These are phyloP conservation scores for Gnomoniopsis smithogilvyi DNA, from an alignment of 2,329 filamentous ascomycete genomes.

Conservation along the genomic window DNA sequence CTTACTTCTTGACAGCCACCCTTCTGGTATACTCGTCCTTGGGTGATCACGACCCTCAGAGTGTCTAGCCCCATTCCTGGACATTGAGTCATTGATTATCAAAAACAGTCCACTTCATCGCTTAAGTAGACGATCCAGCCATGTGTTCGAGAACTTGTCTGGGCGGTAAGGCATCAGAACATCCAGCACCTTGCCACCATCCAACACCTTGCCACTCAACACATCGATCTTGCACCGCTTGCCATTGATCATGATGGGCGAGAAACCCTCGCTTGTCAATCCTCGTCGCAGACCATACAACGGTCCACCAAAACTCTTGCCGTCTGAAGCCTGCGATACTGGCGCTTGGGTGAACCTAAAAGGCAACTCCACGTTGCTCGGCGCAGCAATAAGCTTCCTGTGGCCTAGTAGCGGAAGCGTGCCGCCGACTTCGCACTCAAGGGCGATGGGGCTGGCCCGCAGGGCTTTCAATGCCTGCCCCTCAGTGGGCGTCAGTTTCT, in stretches of 20 bases:
- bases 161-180: conserved; percentile 38
- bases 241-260: conserved; percentile 44
- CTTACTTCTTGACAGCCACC: too few relatives aligned
- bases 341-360: conserved; percentile 23
- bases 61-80: too few relatives aligned
- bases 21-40: too few relatives aligned
- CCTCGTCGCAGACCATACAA: conserved; percentile 51
- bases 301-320: conserved; percentile 46
- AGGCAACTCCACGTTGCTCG: conserved; percentile 34
- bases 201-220: conserved; percentile 54
- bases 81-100: too few relatives aligned
- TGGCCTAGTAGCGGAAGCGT: conserved; percentile 45
- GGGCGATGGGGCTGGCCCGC: conserved; percentile 32
- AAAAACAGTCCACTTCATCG: too few relatives aligned
- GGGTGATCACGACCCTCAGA: too few relatives aligned
- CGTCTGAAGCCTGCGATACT: conserved; percentile 24
- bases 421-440: conserved; percentile 52
- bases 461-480: conserved; percentile 8
- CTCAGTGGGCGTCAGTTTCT: neutral
- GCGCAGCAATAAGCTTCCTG: conserved; percentile 38
- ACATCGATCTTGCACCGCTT: conserved; percentile 56
- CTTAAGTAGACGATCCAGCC: neutral
- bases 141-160: conserved; percentile 4
- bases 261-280: conserved; percentile 55
- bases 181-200: conserved; percentile 57